These are phyloP conservation scores for Gremmenia infestans DNA, from an alignment of 2,329 filamentous ascomycete species.

Conservation along the genomic window DNA sequence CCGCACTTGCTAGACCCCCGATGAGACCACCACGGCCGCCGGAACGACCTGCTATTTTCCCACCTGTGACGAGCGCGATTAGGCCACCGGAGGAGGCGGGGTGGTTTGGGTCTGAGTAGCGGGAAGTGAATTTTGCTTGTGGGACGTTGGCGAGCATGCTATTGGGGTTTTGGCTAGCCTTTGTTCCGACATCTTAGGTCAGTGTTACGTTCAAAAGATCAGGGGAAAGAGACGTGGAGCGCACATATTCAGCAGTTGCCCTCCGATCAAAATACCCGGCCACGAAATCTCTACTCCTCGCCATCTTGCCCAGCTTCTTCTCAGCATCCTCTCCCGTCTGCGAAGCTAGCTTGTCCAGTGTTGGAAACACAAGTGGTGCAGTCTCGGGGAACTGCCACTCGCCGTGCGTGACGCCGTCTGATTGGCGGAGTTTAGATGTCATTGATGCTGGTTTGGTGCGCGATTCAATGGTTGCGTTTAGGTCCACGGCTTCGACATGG, in stretches of 20 bases:
- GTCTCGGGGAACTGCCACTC: slow-evolving; percentile 27
- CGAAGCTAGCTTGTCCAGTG: slow-evolving; percentile 28
- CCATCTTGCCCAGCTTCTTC: slow-evolving; percentile 5
- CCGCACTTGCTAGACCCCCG: neutral
- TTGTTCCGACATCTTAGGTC: neutral
- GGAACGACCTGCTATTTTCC: neutral
- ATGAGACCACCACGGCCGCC: neutral
- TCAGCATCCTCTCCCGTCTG: slow-evolving; percentile 9
- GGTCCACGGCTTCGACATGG: neutral
- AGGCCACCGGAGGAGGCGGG: slow-evolving; percentile 40
- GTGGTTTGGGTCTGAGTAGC: slow-evolving; percentile 46
- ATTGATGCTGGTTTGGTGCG: neutral
- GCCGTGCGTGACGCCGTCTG: neutral
- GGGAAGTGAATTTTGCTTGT: slow-evolving; percentile 36
- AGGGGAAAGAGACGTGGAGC: neutral
- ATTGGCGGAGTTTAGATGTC: neutral
- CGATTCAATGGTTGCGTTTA: neutral
- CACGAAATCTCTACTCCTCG: slow-evolving; percentile 7
- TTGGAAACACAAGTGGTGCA: slow-evolving; percentile 35
- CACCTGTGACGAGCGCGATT: slow-evolving; percentile 11
- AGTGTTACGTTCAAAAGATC: neutral
- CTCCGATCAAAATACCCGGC: slow-evolving; percentile 16
- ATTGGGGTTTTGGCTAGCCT: slow-evolving; percentile 8
- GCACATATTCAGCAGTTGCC: slow-evolving; percentile 16
- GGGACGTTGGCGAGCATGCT: slow-evolving; percentile 6